These are phyloP conservation scores for Trichosanthes cucumerina DNA, from an alignment of 306 rosid species.

Conservation along the genomic window DNA sequence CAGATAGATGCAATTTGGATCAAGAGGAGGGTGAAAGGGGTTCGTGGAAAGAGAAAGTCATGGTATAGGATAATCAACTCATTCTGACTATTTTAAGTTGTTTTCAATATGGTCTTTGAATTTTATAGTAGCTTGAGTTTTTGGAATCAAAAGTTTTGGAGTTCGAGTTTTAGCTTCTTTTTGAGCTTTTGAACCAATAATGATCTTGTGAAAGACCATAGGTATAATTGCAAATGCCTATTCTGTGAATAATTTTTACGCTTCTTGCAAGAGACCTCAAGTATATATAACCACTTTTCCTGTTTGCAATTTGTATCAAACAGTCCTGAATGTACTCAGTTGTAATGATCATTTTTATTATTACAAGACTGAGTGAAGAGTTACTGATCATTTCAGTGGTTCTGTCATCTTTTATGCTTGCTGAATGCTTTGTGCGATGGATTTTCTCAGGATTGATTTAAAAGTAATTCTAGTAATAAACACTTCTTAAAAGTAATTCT, in stretches of 20 bases:
- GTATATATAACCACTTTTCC: not conserved
- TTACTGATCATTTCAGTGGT: not conserved
- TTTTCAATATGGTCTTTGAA: not conserved
- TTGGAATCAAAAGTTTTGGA: not conserved
- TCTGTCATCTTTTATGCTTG: not conserved
- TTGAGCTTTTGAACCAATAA: not conserved
- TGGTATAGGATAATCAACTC: not conserved
- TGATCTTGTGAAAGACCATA: not conserved
- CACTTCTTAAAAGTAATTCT: not conserved
- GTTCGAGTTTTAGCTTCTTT: not conserved
- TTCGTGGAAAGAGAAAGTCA: slow-evolving; percentile 23
- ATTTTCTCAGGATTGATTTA: not conserved
- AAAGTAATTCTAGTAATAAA: not conserved
- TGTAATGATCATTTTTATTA: not conserved
- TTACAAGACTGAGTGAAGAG: not conserved
- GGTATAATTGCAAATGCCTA: not conserved
- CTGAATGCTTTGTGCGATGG: not conserved
- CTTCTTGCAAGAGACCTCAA: not conserved
- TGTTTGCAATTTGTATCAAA: not conserved
- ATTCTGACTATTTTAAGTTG: not conserved
- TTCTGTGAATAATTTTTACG: not conserved
- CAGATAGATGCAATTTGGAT: slow-evolving; percentile 24
- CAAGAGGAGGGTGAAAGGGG: slow-evolving; percentile 32
- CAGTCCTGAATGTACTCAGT: not conserved
- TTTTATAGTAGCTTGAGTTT: not conserved